Percentiles rank a stretch among this genome's conserved stretches.
These are phyloP conservation scores for Xerocomus cyaneibrunnescens DNA, from an alignment of 1,284 basidiomycete species.

Conservation along the genomic window DNA sequence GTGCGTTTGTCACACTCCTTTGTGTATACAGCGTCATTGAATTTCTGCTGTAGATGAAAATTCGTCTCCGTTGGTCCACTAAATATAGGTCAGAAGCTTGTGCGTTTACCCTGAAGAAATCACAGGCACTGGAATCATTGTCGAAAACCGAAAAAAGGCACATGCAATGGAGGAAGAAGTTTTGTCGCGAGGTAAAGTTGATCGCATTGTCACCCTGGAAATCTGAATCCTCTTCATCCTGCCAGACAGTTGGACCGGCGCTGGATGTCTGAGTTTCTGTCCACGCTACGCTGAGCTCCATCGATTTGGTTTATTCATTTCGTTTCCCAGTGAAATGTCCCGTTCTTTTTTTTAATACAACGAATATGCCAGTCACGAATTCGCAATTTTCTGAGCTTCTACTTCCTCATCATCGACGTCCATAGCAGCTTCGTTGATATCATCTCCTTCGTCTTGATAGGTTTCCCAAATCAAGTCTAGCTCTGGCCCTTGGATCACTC, in stretches of 20 bases:
- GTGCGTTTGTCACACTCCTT: conserved; percentile 4
- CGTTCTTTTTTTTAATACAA: conserved; percentile 3
- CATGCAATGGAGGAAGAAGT: conserved; percentile 43
- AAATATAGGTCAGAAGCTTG: conserved; percentile 57
- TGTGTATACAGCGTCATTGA: background rate
- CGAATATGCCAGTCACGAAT: conserved; percentile 8
- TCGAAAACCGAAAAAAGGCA: conserved; percentile 32
- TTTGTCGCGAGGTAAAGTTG: conserved; percentile 41
- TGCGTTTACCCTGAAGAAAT: conserved; percentile 46
- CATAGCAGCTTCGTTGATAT: conserved; percentile 48
- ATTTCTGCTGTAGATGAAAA: conserved; percentile 34
- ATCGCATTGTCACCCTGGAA: background rate
- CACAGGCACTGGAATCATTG: conserved; percentile 37
- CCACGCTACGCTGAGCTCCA: background rate
- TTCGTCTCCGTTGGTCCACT: conserved; percentile 44
- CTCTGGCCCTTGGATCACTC: conserved; percentile 75
- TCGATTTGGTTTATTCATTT: background rate
- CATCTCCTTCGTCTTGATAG: conserved; percentile 53
- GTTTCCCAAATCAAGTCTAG: conserved; percentile 69
- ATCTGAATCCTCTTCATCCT: conserved; percentile 1
- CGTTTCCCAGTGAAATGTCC: background rate
- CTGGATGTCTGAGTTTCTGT: conserved; percentile 18
- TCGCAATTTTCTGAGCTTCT: conserved; percentile 32
- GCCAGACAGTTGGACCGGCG: conserved; percentile 23
- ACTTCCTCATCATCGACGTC: conserved; percentile 43